These are phyloP conservation scores for Phytopythium ostracodes DNA, from an alignment of 352 stramenopile genomes.

Conservation along the genomic window DNA sequence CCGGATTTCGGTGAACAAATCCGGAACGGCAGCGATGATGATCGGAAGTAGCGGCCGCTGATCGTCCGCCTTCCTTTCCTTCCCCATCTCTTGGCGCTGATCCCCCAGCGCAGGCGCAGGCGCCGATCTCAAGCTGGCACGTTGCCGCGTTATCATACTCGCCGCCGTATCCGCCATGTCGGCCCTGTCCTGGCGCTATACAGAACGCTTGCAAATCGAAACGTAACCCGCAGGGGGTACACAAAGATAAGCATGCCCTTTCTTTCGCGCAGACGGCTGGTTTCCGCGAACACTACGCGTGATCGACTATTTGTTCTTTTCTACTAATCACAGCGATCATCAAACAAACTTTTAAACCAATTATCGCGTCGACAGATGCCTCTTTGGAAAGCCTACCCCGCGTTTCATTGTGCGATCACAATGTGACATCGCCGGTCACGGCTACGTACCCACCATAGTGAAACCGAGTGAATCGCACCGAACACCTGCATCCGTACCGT, in stretches of 20 bases:
- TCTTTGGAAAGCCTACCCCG: neutral
- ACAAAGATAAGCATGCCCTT: neutral
- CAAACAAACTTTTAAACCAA: neutral
- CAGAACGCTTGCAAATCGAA: neutral
- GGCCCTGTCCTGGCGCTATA: neutral
- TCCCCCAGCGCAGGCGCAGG: neutral
- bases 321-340: neutral
- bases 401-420: constrained; percentile 5
- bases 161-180: neutral
- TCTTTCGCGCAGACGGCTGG: neutral
- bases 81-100: neutral
- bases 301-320: neutral
- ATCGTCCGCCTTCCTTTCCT: too few species aligned
- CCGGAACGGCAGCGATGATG: neutral
- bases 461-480: neutral
- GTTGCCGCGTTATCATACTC: neutral
- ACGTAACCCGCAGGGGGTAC: neutral
- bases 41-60: neutral
- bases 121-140: neutral
- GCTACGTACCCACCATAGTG: neutral
- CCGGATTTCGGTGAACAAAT: constrained; percentile 6
- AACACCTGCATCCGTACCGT: neutral
- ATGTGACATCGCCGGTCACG: neutral
- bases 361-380: neutral
- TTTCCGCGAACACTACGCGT: constrained; percentile 1